Evolutionary conservation across 352 stramenopile species (phyloP), one percentile per base, ranked within the genome.

Genomic region (Globisporangium echinulatum): DNA sequence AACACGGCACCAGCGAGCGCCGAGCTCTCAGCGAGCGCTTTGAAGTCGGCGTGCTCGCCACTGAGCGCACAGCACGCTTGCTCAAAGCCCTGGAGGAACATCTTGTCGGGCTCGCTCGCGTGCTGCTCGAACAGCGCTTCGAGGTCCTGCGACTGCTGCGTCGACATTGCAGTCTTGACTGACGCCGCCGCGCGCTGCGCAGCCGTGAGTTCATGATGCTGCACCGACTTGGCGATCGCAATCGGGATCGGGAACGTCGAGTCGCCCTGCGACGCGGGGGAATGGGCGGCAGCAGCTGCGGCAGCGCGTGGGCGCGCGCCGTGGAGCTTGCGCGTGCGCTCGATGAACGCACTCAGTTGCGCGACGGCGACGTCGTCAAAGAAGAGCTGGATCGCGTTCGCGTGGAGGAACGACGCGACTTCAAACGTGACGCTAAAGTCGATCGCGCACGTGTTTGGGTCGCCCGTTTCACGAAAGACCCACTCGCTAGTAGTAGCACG

Each of bases 371-470:
- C 81, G 58, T 93, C 84, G 64, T 93, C 84, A 57, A 93, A 93
- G 66, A 93, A 93, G 40, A 93, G 69, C 58, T 90, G 72, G 44
- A 93, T 90, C 15, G 84, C 81, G 56, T 90, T 89, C 13, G 79
- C 74, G 59, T 91, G 84, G 25, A 93, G 63, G 60, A 90, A 90
- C 50, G 79, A 90, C 54, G 79, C 75, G 48, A 93, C 82, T 57
- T 91, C 82, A 42, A 91, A 91, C 6, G 79, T 89, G 52, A 93
- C 84, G n/a, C 78, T 82, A 38, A 93, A 93, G 42, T 89, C 60
- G 11, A 93, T 66, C 56, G 87, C 68, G 43, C 81, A 91, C 48
- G 72, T 72, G 63, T 85, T 79, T n/a, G 77, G 71, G 47, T 63
- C 69, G 40, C 53, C 61, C 52, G 72, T 72, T 6, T 72, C 72